phyloP scores from a whole-genome alignment of 2,329 filamentous ascomycete genomes.

The Cladorrhinum sp. region DNA sequence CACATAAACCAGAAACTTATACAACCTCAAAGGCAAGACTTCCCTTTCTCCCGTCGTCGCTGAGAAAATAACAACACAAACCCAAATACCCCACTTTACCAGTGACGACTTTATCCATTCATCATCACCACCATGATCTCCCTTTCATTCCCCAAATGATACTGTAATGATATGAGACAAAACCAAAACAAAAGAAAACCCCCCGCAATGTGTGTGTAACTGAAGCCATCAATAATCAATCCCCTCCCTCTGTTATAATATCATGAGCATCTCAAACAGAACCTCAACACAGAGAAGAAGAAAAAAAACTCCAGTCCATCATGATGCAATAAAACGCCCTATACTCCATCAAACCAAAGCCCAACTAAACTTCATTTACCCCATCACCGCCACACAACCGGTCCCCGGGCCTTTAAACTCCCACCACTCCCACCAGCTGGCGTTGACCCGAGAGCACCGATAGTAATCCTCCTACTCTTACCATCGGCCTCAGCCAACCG shows the following conservation, averaged over 20 bases:
- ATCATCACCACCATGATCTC: neutral
- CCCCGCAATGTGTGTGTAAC: neutral
- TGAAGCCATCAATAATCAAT: neutral
- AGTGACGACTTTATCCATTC: neutral
- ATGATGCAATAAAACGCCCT: too few relatives aligned
- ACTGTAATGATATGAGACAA: neutral
- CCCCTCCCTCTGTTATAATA: neutral
- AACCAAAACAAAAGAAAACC: too few relatives aligned
- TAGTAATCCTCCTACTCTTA: constrained; percentile 42
- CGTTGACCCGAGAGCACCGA: constrained; percentile 38
- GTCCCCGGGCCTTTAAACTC: neutral
- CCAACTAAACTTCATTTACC: neutral
- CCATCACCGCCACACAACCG: constrained; percentile 22
- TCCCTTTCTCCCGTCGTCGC: too few relatives aligned
- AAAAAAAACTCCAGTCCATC: neutral
- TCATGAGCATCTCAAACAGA: neutral
- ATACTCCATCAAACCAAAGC: too few relatives aligned
- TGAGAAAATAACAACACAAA: neutral
- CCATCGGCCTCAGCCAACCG: constrained; percentile 23
- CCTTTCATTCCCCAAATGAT: neutral
- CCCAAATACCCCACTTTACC: neutral
- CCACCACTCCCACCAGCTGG: constrained; percentile 7
- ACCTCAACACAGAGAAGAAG: neutral
- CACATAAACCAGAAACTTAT: too few relatives aligned
- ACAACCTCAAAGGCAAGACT: too few relatives aligned